Percentiles rank a stretch among this genome's conserved stretches.
These are phyloP conservation scores for Amylocystis lapponica DNA, from an alignment of 768 basidiomycete species.

Conservation along the genomic window DNA sequence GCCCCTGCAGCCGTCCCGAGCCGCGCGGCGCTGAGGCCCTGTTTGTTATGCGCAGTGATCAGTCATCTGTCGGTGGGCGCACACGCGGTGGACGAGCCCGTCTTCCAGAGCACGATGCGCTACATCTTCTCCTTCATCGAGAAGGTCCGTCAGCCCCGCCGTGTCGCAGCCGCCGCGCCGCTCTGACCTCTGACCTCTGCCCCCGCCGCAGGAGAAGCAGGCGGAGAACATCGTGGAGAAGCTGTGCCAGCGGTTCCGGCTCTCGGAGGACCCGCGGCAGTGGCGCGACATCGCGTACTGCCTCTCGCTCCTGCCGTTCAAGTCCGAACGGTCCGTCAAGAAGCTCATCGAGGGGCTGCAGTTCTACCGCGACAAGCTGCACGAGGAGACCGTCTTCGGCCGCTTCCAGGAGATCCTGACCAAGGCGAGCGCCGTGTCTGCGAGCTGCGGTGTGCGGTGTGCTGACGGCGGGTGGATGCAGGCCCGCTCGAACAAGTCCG, in stretches of 20 bases:
- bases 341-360: constrained; percentile 90
- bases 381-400: constrained; percentile 76
- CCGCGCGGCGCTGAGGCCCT: background rate
- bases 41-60: constrained; percentile 61
- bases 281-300: constrained; percentile 99
- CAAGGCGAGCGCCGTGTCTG: constrained; percentile 71
- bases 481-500: constrained; percentile 87
- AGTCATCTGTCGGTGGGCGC: constrained; percentile 88
- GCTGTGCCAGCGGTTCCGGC: constrained; percentile 90
- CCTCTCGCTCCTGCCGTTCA: constrained; percentile 90
- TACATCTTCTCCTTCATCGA: constrained; percentile 98
- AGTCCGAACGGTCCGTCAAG: constrained; percentile 94
- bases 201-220: constrained; percentile 77
- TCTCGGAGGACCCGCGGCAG: constrained; percentile 84
- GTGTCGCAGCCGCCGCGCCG: background rate
- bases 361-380: constrained; percentile 93
- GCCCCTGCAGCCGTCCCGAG: constrained; percentile 15
- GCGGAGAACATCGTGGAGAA: constrained; percentile 97
- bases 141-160: constrained; percentile 52
- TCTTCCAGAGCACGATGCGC: constrained; percentile 86
- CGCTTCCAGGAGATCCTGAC: constrained; percentile 86
- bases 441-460: background rate
- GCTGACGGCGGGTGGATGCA: constrained; percentile 20
- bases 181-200: background rate
- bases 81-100: constrained; percentile 88